Conservation (phyloP, 257 asterid species). For the Sherardia arvensis region DNA sequence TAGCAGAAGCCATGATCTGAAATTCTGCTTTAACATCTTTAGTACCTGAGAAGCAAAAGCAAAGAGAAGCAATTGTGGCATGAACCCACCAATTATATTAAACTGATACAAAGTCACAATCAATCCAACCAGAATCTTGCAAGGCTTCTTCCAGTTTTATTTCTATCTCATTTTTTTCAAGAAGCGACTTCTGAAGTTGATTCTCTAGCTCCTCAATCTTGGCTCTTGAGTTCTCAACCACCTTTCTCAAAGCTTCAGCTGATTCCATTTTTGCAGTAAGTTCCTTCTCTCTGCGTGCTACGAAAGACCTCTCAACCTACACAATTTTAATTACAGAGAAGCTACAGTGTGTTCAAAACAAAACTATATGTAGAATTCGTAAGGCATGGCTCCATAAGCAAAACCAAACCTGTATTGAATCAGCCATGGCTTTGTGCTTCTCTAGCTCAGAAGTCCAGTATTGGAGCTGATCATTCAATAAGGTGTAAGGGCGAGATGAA, state of each 20-base stretch:
- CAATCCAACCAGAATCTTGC: constrained; percentile 74
- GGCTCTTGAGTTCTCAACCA: constrained; percentile 48
- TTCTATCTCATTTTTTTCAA: constrained; percentile 75
- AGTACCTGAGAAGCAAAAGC: constrained; percentile 43
- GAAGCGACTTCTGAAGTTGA: constrained; percentile 49
- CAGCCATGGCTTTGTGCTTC: constrained; percentile 51
- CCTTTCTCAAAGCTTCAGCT: constrained; percentile 52
- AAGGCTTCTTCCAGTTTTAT: constrained; percentile 78
- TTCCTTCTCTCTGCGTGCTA: constrained; percentile 75
- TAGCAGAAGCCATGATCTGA: constrained; percentile 84
- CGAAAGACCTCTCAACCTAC: constrained; percentile 83
- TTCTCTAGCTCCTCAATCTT: constrained; percentile 66
- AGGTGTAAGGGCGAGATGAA: constrained; percentile 71
- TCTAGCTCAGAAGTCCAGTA: constrained; percentile 90
- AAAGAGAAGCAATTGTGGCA: constrained; percentile 19
- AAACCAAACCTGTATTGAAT: constrained; percentile 78
- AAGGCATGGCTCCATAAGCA: constrained; percentile 13
- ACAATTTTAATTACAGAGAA: constrained; percentile 26
- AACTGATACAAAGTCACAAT: constrained; percentile 15
- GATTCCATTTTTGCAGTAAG: constrained; percentile 52
- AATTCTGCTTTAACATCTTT: constrained; percentile 84
- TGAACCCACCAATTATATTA: constrained; percentile 10
- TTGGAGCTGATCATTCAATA: constrained; percentile 77
- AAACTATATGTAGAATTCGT: neutral
- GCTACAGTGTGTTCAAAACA: constrained; percentile 12